These are phyloP conservation scores for Puccinia horiana DNA, from an alignment of 1,284 basidiomycete species.

Conservation along the genomic window DNA sequence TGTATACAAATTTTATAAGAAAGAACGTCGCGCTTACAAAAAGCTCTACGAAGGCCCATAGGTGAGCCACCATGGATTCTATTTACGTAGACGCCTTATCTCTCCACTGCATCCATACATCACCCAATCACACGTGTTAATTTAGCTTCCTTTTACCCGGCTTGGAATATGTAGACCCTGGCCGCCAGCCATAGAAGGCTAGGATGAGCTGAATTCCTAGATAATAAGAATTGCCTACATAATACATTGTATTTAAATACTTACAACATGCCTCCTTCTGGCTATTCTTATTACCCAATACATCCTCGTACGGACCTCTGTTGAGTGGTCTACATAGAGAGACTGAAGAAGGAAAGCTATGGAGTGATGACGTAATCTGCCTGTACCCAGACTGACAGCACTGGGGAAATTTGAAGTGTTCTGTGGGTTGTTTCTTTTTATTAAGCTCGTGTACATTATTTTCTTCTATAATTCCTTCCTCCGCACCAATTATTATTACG, in stretches of 20 bases:
- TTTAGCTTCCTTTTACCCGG: constrained; percentile 2
- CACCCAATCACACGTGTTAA: constrained; percentile 1
- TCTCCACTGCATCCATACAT: background rate
- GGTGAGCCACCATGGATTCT: background rate
- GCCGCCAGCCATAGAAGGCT: constrained; percentile 2
- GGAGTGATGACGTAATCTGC: background rate
- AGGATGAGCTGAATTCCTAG: constrained; percentile 3
- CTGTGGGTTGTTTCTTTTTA: background rate
- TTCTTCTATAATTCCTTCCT: background rate
- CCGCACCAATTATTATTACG: too few relatives aligned
- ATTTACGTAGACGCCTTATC: background rate
- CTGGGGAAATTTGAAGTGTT: constrained; percentile 10
- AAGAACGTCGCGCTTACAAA: too few relatives aligned
- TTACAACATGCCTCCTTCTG: constrained; percentile 1
- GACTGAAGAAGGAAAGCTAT: background rate
- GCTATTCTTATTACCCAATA: background rate
- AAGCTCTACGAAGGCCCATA: background rate
- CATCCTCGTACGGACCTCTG: background rate
- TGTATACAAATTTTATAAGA: too few relatives aligned
- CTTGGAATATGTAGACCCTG: too few relatives aligned
- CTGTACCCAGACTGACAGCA: constrained; percentile 5
- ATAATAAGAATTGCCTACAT: background rate
- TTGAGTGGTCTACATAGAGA: background rate
- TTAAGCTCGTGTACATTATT: background rate
- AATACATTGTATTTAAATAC: too few relatives aligned